Percentiles rank a stretch among this genome's conserved stretches.
Conservation (phyloP, 108 stramenopile species). For the Nitzschia sp. region DNA sequence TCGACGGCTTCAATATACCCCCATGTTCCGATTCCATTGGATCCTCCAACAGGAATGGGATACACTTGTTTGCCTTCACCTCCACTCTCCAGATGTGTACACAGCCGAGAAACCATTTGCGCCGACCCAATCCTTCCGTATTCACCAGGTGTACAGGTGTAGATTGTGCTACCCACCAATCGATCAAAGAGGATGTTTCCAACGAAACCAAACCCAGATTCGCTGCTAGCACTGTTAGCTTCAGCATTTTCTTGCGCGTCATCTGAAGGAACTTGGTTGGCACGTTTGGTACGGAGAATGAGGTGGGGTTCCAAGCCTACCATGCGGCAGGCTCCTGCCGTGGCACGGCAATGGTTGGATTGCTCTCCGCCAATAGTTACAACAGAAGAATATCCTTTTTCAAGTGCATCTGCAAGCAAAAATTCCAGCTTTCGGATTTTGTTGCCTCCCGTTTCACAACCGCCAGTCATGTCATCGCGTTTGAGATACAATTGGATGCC, state of each 20-base stretch:
- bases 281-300: constrained; percentile 66
- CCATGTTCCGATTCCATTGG: constrained; percentile 83
- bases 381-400: constrained; percentile 51
- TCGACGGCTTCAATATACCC: constrained; percentile 85
- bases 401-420: constrained; percentile 79
- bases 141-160: constrained; percentile 85
- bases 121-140: constrained; percentile 76
- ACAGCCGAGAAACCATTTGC: constrained; percentile 54
- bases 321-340: constrained; percentile 79
- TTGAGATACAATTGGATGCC: constrained; percentile 62
- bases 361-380: constrained; percentile 92
- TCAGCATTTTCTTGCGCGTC: constrained; percentile 15
- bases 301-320: constrained; percentile 77
- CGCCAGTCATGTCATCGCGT: constrained; percentile 87
- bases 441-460: constrained; percentile 83
- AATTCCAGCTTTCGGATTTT: constrained; percentile 91
- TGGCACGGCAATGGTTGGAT: constrained; percentile 90
- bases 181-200: constrained; percentile 84
- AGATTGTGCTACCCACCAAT: constrained; percentile 71
- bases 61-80: constrained; percentile 34
- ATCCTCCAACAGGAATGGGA: constrained; percentile 86
- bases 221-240: background rate
- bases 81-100: constrained; percentile 36
- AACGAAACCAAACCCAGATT: constrained; percentile 48
- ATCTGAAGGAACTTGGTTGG: constrained; percentile 39